A percentile compares a stretch with the other conserved stretches of the same genome.
These are phyloP conservation scores for Solanum chaucha DNA, from an alignment of 257 asterid genomes.

Conservation along the genomic window DNA sequence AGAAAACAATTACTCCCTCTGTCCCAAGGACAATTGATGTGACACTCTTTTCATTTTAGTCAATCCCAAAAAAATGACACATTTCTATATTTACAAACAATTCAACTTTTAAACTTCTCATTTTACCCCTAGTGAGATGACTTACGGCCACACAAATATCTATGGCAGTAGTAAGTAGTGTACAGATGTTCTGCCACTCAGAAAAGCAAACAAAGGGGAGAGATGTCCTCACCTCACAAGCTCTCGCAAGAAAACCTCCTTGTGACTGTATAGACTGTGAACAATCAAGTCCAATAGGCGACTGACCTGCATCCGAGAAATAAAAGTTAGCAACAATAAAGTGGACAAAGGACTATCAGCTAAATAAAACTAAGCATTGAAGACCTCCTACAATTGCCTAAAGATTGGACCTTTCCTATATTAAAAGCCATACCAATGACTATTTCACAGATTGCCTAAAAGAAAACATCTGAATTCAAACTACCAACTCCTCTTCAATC, in stretches of 20 bases:
- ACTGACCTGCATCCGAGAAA: conserved; percentile 60
- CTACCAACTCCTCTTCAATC: not conserved
- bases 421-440: not conserved
- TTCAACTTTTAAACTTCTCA: not conserved
- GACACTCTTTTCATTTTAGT: not conserved
- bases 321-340: not conserved
- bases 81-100: not conserved
- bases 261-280: conserved; percentile 96
- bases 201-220: not conserved
- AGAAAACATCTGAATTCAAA: not conserved
- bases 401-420: not conserved
- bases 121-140: not conserved
- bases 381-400: not conserved
- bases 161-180: not conserved
- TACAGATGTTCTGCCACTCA: not conserved
- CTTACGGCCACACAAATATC: not conserved
- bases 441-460: not conserved
- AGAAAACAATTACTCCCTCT: not conserved
- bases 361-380: not conserved
- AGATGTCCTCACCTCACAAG: conserved; percentile 63
- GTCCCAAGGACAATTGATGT: not conserved
- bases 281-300: conserved; percentile 88
- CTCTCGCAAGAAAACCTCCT: conserved; percentile 98
- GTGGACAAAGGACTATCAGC: not conserved
- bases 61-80: not conserved